Evolutionary conservation across 345 rosid species (phyloP).

Genomic region (Sonneratia alba): DNA sequence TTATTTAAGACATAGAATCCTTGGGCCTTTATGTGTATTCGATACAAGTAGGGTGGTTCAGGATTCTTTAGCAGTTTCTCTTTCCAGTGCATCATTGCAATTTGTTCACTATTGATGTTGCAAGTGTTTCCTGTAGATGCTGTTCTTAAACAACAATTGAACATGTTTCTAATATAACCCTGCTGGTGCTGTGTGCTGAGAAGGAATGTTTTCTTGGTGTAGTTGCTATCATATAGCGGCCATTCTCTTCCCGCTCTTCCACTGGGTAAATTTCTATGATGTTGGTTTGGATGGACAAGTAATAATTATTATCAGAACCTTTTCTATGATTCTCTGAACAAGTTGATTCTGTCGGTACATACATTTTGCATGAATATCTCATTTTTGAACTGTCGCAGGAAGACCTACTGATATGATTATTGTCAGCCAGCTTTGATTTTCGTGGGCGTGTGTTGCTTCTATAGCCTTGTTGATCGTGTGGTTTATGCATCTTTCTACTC

Average conservation of each 20-base stretch:
- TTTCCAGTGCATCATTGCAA: not conserved
- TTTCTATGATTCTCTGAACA: not conserved
- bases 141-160: not conserved
- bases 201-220: not conserved
- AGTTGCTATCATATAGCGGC: not conserved
- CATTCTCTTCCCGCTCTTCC: not conserved
- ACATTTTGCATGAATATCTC: not conserved
- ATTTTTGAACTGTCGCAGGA: not conserved
- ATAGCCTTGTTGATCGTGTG: not conserved
- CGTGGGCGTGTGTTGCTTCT: not conserved
- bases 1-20: not conserved
- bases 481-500: no score
- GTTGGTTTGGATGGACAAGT: not conserved
- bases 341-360: not conserved
- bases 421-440: not conserved
- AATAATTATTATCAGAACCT: not conserved
- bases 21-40: not conserved
- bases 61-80: not conserved
- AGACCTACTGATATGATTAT: not conserved
- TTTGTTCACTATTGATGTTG: not conserved
- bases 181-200: not conserved
- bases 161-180: not conserved
- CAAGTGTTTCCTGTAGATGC: not conserved
- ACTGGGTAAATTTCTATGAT: not conserved
- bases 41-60: not conserved